Conservation (phyloP, 225 moss, liverwort and hornwort genomes). For the Sphagnum contortum region DNA sequence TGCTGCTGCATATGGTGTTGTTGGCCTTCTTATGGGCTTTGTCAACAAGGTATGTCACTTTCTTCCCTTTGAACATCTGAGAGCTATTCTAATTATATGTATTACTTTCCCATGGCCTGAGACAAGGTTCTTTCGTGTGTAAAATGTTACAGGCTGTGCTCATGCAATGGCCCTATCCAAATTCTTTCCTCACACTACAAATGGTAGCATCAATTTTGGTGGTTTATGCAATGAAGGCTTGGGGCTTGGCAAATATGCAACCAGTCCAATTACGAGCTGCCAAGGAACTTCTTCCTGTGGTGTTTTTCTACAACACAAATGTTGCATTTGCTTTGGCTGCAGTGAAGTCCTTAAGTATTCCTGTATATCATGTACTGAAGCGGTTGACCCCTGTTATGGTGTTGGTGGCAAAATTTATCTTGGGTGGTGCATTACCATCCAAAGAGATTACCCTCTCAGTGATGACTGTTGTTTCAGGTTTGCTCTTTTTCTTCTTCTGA, state of each 20-base stretch:
- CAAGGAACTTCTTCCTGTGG: conserved; percentile 34
- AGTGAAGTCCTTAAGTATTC: conserved; percentile 49
- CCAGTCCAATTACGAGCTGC: conserved; percentile 55
- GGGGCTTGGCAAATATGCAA: conserved; percentile 40
- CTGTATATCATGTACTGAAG: conserved; percentile 56
- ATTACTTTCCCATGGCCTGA: neutral
- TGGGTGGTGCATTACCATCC: conserved; percentile 39
- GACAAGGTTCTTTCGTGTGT: neutral
- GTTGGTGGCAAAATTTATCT: conserved; percentile 34
- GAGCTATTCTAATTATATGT: no score
- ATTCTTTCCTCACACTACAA: conserved; percentile 51
- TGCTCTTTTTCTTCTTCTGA: neutral
- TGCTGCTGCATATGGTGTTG: conserved; percentile 43
- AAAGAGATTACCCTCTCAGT: conserved; percentile 41
- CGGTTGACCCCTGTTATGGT: conserved; percentile 61
- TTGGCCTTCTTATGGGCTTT: conserved; percentile 58
- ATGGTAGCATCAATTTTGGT: conserved; percentile 57
- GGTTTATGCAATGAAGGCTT: conserved; percentile 37
- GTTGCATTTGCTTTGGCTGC: conserved; percentile 58
- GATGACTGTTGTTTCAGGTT: conserved; percentile 48
- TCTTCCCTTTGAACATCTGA: no score
- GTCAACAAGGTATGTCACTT: conserved; percentile 40
- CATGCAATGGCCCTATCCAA: conserved; percentile 54
- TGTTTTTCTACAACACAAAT: conserved; percentile 58
- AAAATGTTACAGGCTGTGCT: conserved; percentile 38